A percentile compares a stretch with the other conserved stretches of the same genome.
These are phyloP conservation scores for Karstenula rhodostoma DNA, from an alignment of 2,329 filamentous ascomycete genomes.

Conservation along the genomic window DNA sequence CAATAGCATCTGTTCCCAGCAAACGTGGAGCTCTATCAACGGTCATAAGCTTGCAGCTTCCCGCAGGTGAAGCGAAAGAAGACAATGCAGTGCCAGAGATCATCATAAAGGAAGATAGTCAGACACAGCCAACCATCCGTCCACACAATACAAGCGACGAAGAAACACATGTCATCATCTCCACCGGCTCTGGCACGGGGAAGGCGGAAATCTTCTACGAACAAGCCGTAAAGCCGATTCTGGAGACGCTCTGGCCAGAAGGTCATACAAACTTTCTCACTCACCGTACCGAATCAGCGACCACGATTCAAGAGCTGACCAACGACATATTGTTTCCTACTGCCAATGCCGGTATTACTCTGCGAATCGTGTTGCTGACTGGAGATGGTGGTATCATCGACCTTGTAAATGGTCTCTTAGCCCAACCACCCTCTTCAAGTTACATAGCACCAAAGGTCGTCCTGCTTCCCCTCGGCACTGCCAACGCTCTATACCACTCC, in stretches of 20 bases:
- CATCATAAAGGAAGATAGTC: slow-evolving; percentile 27
- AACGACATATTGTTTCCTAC: slow-evolving; percentile 56
- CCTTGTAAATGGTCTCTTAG: slow-evolving; percentile 72
- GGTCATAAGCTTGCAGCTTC: slow-evolving; percentile 24
- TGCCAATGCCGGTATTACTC: slow-evolving; percentile 55
- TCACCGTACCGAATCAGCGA: slow-evolving; percentile 68
- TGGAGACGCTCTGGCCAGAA: slow-evolving; percentile 52
- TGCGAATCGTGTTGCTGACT: slow-evolving; percentile 76
- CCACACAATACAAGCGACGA: slow-evolving; percentile 19
- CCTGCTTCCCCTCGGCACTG: slow-evolving; percentile 62
- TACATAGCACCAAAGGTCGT: slow-evolving; percentile 63
- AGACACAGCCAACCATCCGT: slow-evolving; percentile 16
- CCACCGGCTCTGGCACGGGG: slow-evolving; percentile 54
- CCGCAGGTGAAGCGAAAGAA: slow-evolving; percentile 12
- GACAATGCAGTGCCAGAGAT: slow-evolving; percentile 25
- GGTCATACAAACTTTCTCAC: slow-evolving; percentile 56
- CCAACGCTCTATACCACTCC: slow-evolving; percentile 59
- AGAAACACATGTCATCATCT: slow-evolving; percentile 55
- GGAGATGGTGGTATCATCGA: slow-evolving; percentile 90
- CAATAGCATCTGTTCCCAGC: slow-evolving; percentile 19
- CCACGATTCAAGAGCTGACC: slow-evolving; percentile 72
- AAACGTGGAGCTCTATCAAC: slow-evolving; percentile 17
- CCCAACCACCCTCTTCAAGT: slow-evolving; percentile 30
- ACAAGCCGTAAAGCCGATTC: slow-evolving; percentile 49
- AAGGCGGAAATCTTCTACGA: slow-evolving; percentile 52